Base-by-base conservation (phyloP, 2,329 filamentous ascomycete species). In the Cercospora sp. region DNA sequence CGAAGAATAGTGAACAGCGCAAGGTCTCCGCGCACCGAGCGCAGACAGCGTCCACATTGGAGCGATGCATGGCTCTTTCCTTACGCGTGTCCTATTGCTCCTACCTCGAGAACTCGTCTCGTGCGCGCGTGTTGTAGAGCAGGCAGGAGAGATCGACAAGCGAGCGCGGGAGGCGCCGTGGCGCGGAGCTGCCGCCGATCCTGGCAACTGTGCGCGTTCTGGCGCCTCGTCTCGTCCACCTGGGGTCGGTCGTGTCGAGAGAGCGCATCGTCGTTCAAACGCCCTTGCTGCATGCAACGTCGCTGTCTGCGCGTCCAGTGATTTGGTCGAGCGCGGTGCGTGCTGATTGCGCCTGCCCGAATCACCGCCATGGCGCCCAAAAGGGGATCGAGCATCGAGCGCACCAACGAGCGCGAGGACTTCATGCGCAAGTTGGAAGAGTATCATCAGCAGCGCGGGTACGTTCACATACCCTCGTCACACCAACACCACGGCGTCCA, bases 391-490 rank as follows among this genome's bases (percentile, higher is more conserved):
- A 82, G 81, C 66, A 80, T 84, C 73, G 83, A 85, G 71, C 80
- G 76, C 73, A 82, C 81, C 9, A 73, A 86, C 61, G 92, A 95
- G 80, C 93, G 93, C 80, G 87, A 90, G 65, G 88, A 91, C 53
- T 96, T 97, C 79, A 91, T 96, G 76, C 84, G 86, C 73, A 88
- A 90, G 75, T 82, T 96, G 66, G 86, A 84, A 61, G 87, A 84
- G 58, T 96, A 92, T 77, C 92, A 96, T 80, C 85, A 89, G 74
- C 88, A 92, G 79, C 88, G 93, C 81, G 92, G 92, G 85, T 87
- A 73, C 36, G 83, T 79, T 30, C n/a, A 5, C 26, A 23, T 16
- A 26, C 26, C 12, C 12, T 40, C 26, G 12, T 23, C 42, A 16
- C 23, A 8, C 45, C 16, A 12, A 13, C 23, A 33, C 16, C 59